Conservation (phyloP, 2,329 filamentous ascomycete species). For the Colletotrichum sp. region DNA sequence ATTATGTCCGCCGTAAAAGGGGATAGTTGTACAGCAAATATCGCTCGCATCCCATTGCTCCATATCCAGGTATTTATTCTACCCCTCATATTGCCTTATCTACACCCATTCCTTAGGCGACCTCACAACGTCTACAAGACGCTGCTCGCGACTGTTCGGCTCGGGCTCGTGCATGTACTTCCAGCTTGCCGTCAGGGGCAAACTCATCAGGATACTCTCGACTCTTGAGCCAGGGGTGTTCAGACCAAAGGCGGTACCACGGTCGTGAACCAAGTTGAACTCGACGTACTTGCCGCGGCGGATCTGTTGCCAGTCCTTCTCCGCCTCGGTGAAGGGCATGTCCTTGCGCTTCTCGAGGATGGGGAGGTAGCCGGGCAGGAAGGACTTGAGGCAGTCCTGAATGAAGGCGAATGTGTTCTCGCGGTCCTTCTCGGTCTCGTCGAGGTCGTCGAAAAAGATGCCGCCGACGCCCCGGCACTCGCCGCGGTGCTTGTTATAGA, state of each 20-base stretch:
- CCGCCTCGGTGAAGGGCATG: slow-evolving; percentile 83
- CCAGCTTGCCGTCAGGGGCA: slow-evolving; percentile 93
- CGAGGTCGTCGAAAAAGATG: slow-evolving; percentile 98
- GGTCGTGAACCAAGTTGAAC: slow-evolving; percentile 97
- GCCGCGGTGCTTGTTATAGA: slow-evolving; percentile 87
- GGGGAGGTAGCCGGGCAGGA: slow-evolving; percentile 88
- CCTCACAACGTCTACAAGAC: slow-evolving; percentile 75
- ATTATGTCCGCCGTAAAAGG: slow-evolving; percentile 16
- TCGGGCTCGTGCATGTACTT: slow-evolving; percentile 92
- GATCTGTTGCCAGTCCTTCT: slow-evolving; percentile 97
- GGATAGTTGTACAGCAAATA: slow-evolving; percentile 11
- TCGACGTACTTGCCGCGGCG: slow-evolving; percentile 95
- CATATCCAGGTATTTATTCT: neutral
- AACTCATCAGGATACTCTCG: slow-evolving; percentile 97
- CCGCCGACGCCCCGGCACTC: slow-evolving; percentile 90
- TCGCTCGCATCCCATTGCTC: slow-evolving; percentile 1
- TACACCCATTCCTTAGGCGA: slow-evolving; percentile 72
- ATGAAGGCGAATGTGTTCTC: slow-evolving; percentile 91
- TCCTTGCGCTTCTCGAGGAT: slow-evolving; percentile 90
- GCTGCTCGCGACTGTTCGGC: slow-evolving; percentile 77
- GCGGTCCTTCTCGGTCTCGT: slow-evolving; percentile 83
- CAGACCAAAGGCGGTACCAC: slow-evolving; percentile 91
- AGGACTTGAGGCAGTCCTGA: slow-evolving; percentile 83
- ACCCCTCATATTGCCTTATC: slow-evolving; percentile 6
- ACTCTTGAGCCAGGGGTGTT: slow-evolving; percentile 91